These are phyloP conservation scores for Fomitopsis betulina DNA, from an alignment of 1,284 basidiomycete genomes.

Conservation along the genomic window DNA sequence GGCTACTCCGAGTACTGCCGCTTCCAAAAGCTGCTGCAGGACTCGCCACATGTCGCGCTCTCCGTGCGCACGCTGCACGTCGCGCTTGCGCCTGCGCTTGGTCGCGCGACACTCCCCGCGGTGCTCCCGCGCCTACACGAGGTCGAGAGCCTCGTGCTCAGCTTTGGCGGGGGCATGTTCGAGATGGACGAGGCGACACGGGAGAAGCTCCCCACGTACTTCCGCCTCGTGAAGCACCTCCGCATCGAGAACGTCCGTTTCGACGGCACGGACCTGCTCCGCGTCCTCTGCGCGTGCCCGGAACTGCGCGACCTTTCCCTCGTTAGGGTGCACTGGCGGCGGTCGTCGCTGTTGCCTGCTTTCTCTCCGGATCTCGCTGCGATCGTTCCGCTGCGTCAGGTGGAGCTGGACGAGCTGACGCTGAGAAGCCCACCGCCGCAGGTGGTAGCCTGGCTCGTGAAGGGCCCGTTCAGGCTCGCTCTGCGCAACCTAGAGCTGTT, in stretches of 20 bases:
- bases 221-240: constrained; percentile 2
- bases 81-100: neutral
- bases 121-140: constrained; percentile 6
- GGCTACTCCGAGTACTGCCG: constrained; percentile 1
- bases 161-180: constrained; percentile 4
- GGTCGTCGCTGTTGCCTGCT: neutral
- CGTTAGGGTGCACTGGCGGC: constrained; percentile 1
- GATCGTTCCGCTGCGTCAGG: neutral
- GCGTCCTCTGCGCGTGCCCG: constrained; percentile 4
- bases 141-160: constrained; percentile 2
- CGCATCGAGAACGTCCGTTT: constrained; percentile 6
- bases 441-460: constrained; percentile 2
- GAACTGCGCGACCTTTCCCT: neutral
- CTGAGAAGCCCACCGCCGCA: constrained; percentile 1
- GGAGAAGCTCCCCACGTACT: constrained; percentile 5
- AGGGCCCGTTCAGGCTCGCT: constrained; percentile 3
- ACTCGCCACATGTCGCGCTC: constrained; percentile 7
- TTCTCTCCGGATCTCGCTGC: constrained; percentile 4
- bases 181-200: constrained; percentile 6
- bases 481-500: neutral
- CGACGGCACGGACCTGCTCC: constrained; percentile 5
- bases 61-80: constrained; percentile 5
- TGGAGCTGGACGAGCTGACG: constrained; percentile 4
- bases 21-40: constrained; percentile 3
- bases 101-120: neutral